phyloP scores from a whole-genome alignment of 208 protist genomes.

The Acanthamoeba castellanii region DNA sequence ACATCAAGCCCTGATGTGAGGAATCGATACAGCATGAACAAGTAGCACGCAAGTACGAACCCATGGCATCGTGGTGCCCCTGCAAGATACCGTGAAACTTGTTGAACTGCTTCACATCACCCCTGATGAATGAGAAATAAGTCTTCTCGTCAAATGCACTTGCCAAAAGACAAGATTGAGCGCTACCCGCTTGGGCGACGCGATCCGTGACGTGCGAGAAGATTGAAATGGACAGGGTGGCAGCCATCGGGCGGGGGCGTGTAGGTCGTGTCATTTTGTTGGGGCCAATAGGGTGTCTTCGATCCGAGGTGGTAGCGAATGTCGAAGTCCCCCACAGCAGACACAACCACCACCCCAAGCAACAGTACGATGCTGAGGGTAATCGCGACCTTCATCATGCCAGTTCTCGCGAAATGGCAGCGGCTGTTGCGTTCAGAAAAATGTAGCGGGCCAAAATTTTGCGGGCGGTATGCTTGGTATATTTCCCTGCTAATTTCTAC shows the following conservation, averaged over 20 bases:
- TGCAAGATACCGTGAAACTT: conserved; percentile 7
- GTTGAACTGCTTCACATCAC: background rate
- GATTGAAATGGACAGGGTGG: background rate
- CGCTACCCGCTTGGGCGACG: background rate
- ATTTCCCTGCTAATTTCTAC: too few species aligned
- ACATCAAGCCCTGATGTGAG: background rate
- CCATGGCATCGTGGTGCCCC: conserved; percentile 1
- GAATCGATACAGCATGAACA: background rate
- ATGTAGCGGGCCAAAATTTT: too few species aligned
- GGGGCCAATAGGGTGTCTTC: conserved; percentile 44
- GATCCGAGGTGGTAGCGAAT: conserved; percentile 36
- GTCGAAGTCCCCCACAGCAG: background rate
- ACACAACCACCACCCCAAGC: background rate
- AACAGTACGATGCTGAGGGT: background rate
- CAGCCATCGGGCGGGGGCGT: conserved; percentile 6
- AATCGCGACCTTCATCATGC: background rate
- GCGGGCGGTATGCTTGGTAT: too few species aligned
- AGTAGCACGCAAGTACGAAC: background rate
- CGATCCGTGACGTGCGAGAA: conserved; percentile 31
- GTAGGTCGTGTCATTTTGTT: background rate
- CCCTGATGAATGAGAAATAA: background rate
- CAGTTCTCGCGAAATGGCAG: too few species aligned
- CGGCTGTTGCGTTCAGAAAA: too few species aligned
- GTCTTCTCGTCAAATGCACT: background rate
- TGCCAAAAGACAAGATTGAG: background rate